phyloP scores from a whole-genome alignment of 2,329 filamentous ascomycete genomes.

The Amesomyces nigricolor region DNA sequence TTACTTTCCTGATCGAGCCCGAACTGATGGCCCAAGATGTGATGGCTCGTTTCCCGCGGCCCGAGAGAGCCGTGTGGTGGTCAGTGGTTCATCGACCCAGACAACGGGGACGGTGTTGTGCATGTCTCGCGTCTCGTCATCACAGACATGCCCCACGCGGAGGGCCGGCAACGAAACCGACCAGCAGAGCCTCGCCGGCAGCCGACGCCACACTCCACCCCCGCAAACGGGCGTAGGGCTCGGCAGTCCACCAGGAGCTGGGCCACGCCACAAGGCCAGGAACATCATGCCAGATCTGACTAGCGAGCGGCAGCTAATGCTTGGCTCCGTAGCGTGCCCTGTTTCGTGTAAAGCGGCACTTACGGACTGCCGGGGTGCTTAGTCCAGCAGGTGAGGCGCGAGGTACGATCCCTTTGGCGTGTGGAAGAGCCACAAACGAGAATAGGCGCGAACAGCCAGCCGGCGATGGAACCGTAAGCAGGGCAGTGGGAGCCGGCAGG shows the following conservation, averaged over 20 bases:
- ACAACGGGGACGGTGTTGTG: not conserved
- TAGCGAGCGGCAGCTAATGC: conserved; percentile 3
- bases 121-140: not conserved
- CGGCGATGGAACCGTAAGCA: not conserved
- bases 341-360: not conserved
- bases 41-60: not conserved
- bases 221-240: conserved; percentile 12
- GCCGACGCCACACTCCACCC: conserved; percentile 8
- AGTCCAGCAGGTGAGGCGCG: conserved; percentile 4
- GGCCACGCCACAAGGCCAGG: not conserved
- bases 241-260: not conserved
- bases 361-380: conserved; percentile 1
- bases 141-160: conserved; percentile 9
- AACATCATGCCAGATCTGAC: conserved; percentile 14
- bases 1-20: conserved; percentile 8
- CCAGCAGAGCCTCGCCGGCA: conserved; percentile 7
- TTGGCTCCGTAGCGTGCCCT: not conserved
- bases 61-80: not conserved
- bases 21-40: conserved; percentile 6
- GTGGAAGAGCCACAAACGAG: conserved; percentile 9
- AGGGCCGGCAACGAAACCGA: conserved; percentile 7
- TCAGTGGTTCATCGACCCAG: not conserved
- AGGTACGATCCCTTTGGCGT: not conserved
- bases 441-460: not conserved
- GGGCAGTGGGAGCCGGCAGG: conserved; percentile 5